Evolutionary conservation across 805 yeast species (phyloP).

Genomic region (Blastobotrys peoriensis): DNA sequence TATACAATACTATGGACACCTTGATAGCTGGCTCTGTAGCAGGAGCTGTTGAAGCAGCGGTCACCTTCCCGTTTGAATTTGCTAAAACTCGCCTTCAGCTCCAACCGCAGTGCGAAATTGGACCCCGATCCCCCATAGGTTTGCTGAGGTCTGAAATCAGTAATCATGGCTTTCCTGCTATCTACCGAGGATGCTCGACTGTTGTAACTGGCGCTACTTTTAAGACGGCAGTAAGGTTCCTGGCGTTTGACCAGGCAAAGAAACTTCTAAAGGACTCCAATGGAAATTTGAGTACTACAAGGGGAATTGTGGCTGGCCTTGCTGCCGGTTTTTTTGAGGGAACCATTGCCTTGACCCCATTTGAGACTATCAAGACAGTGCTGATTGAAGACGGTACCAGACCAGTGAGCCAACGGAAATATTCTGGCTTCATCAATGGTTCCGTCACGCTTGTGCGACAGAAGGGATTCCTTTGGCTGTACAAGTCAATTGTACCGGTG

Average conservation of each 20-base stretch:
- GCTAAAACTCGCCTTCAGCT: too few species aligned
- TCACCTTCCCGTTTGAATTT: too few species aligned
- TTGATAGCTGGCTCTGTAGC: too few species aligned
- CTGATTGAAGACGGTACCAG: conserved; percentile 64
- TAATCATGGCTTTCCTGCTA: conserved; percentile 58
- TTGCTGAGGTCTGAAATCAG: too few species aligned
- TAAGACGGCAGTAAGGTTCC: conserved; percentile 72
- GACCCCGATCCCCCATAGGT: too few species aligned
- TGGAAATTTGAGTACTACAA: conserved; percentile 71
- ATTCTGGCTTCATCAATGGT: conserved; percentile 31
- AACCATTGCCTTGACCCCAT: conserved; percentile 78
- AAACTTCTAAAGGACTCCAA: conserved; percentile 57
- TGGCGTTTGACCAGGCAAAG: conserved; percentile 74
- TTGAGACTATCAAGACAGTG: conserved; percentile 80
- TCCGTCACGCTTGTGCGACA: conserved; percentile 53
- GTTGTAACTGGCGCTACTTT: conserved; percentile 82
- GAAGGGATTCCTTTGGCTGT: conserved; percentile 63
- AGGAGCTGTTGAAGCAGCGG: too few species aligned
- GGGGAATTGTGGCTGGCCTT: conserved; percentile 79
- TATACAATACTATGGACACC: too few species aligned
- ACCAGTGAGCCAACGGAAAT: conserved; percentile 38
- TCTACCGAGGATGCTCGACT: conserved; percentile 83
- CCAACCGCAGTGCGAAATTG: too few species aligned
- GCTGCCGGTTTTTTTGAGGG: conserved; percentile 82
- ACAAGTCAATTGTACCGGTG: conserved; percentile 73